Evolutionary conservation across 108 stramenopile genomes (phyloP).

Genomic region (Licmophora abbreviata): DNA sequence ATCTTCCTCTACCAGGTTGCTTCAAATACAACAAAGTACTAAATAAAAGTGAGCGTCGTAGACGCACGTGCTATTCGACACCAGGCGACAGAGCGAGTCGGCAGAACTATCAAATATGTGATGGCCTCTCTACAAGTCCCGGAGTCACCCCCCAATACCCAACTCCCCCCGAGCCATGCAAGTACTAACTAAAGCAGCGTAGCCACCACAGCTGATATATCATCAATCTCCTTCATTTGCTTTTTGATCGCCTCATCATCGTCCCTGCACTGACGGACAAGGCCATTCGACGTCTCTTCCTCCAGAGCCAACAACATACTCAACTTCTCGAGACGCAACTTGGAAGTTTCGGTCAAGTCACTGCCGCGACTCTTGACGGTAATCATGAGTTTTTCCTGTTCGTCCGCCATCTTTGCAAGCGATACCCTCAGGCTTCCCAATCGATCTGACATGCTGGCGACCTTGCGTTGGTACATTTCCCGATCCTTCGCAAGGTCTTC

Average conservation of each 20-base stretch:
- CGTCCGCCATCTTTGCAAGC: constrained; percentile 39
- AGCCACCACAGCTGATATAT: constrained; percentile 35
- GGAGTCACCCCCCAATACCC: too few relatives aligned
- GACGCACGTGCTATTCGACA: too few relatives aligned
- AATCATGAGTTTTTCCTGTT: constrained; percentile 28
- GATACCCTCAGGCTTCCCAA: constrained; percentile 32
- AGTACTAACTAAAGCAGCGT: too few relatives aligned
- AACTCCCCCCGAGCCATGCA: too few relatives aligned
- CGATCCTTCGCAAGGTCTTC: constrained; percentile 19
- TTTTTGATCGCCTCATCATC: constrained; percentile 7
- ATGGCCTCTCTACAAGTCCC: too few relatives aligned
- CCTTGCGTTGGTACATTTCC: constrained; percentile 25
- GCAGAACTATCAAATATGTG: too few relatives aligned
- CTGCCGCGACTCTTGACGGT: constrained; percentile 10
- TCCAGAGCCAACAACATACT: constrained; percentile 29
- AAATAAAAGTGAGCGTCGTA: too few relatives aligned
- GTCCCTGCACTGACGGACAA: constrained; percentile 5
- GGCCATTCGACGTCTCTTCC: too few relatives aligned
- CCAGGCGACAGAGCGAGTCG: too few relatives aligned
- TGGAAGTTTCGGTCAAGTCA: constrained; percentile 19
- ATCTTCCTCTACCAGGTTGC: too few relatives aligned
- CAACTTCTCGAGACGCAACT: constrained; percentile 23
- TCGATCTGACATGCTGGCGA: constrained; percentile 28
- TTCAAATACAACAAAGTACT: too few relatives aligned
- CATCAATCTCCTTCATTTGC: constrained; percentile 39